Percentiles rank a stretch among this genome's conserved stretches.
phyloP scores from a whole-genome alignment of 2,329 filamentous ascomycete species.

The Colletotrichum paranaense region DNA sequence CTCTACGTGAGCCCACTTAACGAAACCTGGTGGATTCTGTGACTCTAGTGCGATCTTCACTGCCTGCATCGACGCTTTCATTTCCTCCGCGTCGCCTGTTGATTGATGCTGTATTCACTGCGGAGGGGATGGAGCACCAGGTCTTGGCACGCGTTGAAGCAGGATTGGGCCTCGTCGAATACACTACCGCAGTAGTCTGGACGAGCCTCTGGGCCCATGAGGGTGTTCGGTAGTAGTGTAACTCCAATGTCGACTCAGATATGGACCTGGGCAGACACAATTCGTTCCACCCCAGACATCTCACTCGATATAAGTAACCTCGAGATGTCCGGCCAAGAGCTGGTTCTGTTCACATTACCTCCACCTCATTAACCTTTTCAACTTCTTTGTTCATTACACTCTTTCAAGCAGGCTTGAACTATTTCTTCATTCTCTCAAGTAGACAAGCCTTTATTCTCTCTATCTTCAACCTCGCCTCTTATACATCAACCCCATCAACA shows the following conservation, averaged over 20 bases:
- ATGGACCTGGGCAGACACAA: background rate
- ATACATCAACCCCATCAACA: conserved; percentile 1
- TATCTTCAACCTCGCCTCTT: background rate
- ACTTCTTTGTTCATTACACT: conserved; percentile 23
- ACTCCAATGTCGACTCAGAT: background rate
- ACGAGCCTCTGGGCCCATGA: background rate
- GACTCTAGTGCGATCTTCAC: conserved; percentile 32
- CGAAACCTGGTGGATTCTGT: conserved; percentile 18
- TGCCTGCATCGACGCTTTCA: conserved; percentile 32
- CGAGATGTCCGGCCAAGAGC: background rate
- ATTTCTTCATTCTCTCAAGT: conserved; percentile 23
- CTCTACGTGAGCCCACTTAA: conserved; percentile 6
- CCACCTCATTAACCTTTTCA: background rate
- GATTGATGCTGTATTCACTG: conserved; percentile 22
- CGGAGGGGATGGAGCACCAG: conserved; percentile 18
- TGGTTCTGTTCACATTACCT: background rate
- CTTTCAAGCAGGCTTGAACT: conserved; percentile 35
- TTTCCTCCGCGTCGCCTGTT: conserved; percentile 35
- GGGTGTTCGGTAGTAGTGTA: conserved; percentile 1
- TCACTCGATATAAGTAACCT: conserved; percentile 29
- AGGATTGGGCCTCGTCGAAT: background rate
- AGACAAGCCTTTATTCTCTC: conserved; percentile 19
- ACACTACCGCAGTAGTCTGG: background rate
- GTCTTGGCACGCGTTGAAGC: background rate
- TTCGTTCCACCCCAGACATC: background rate